Evolutionary conservation across 1,284 basidiomycete species (phyloP).

Genomic region (Hemileia vastatrix): DNA sequence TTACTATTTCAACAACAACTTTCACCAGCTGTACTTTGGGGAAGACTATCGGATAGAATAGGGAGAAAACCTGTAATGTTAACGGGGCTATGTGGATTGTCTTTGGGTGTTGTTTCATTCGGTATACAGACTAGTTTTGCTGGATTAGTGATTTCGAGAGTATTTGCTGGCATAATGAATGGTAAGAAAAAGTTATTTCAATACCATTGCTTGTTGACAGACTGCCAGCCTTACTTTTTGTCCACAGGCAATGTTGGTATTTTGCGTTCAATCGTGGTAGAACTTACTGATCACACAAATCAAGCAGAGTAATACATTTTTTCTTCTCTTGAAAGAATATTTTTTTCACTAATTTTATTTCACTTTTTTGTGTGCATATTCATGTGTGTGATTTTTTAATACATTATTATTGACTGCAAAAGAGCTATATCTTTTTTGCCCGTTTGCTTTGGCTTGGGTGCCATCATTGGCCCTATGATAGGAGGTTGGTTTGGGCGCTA

Average conservation of each 20-base stretch:
- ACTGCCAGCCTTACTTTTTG: not conserved
- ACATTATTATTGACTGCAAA: not conserved
- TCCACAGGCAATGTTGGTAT: not conserved
- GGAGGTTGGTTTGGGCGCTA: too few relatives aligned
- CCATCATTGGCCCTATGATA: constrained; percentile 12
- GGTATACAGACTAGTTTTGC: constrained; percentile 17
- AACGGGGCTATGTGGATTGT: constrained; percentile 24
- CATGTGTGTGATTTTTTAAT: not conserved
- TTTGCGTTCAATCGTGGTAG: not conserved
- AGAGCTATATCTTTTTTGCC: not conserved
- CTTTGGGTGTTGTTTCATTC: constrained; percentile 24
- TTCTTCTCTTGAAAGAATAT: not conserved
- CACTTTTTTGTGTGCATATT: not conserved
- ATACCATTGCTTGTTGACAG: not conserved
- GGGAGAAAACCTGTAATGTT: constrained; percentile 28
- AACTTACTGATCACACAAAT: constrained; percentile 18
- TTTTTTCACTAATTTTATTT: not conserved
- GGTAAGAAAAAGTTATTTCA: constrained; percentile 1
- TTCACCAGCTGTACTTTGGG: constrained; percentile 30
- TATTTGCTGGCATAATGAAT: constrained; percentile 18
- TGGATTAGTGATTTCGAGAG: constrained; percentile 13
- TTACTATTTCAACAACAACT: too few relatives aligned
- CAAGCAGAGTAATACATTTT: constrained; percentile 13
- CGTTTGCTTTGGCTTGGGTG: constrained; percentile 8
- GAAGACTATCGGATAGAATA: constrained; percentile 23